Conservation (phyloP, 352 stramenopile genomes). For the Globisporangium yorkense region DNA sequence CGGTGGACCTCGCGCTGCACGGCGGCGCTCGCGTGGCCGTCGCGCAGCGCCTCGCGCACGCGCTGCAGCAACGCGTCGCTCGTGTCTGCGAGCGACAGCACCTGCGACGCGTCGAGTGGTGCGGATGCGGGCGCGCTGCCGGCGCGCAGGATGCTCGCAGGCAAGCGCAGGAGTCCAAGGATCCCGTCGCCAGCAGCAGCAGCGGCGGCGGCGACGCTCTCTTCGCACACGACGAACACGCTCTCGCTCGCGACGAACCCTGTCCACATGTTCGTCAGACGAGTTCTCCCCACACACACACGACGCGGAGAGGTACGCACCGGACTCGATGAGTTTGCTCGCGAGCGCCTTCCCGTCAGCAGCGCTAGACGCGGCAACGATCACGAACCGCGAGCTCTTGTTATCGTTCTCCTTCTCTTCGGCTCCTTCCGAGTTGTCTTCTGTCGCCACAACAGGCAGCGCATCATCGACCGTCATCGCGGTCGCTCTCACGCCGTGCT, state of each 20-base stretch:
- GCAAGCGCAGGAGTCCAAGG: background rate
- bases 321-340: slow-evolving; percentile 17
- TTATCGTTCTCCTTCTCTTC: background rate
- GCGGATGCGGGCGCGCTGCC: background rate
- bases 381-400: slow-evolving; percentile 9
- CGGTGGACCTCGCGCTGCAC: slow-evolving; percentile 43
- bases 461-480: slow-evolving; percentile 3
- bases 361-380: slow-evolving; percentile 21
- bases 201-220: slow-evolving; percentile 19
- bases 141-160: too few species aligned
- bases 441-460: background rate
- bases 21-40: slow-evolving; percentile 9
- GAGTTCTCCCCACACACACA: too few species aligned
- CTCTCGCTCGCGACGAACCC: slow-evolving; percentile 14
- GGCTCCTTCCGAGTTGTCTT: background rate
- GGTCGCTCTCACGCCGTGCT: slow-evolving; percentile 26
- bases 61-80: slow-evolving; percentile 45
- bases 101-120: background rate
- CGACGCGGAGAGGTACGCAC: slow-evolving; percentile 6
- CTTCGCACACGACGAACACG: slow-evolving; percentile 30
- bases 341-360: slow-evolving; percentile 7
- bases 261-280: slow-evolving; percentile 1
- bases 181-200: background rate
- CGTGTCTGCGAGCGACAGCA: slow-evolving; percentile 45
- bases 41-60: slow-evolving; percentile 41